A percentile compares a stretch with the other conserved stretches of the same genome.
Evolutionary conservation across 2,329 filamentous ascomycete species (phyloP).

Genomic region (Phialophora macrospora): DNA sequence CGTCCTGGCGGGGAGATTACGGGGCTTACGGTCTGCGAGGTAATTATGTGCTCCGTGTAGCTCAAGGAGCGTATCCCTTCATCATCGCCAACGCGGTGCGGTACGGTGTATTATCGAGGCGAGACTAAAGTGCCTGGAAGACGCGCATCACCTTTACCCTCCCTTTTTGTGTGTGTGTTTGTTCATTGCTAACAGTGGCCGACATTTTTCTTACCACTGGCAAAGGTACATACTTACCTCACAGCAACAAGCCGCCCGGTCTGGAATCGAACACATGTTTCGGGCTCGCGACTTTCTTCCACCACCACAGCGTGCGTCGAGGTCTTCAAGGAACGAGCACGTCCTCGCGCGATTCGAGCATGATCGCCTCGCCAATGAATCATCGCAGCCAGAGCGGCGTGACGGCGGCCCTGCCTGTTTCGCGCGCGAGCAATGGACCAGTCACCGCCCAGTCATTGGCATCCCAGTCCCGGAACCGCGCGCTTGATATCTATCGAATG

Average conservation of each 20-base stretch:
- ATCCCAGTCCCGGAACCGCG: background rate
- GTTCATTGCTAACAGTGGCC: no score
- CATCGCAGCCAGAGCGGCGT: conserved; percentile 1
- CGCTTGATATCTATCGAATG: conserved; percentile 16
- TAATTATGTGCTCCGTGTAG: no score
- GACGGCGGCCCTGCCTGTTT: background rate
- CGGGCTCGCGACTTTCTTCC: conserved; percentile 8
- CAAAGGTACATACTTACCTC: background rate
- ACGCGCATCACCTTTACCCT: no score
- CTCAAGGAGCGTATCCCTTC: no score
- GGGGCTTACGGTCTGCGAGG: no score
- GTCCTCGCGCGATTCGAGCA: background rate
- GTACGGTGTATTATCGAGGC: no score
- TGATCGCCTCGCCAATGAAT: conserved; percentile 5
- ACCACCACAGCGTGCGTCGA: conserved; percentile 4
- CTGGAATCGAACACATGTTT: conserved; percentile 10
- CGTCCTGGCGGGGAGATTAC: no score
- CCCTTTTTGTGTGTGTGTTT: no score
- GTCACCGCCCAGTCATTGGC: background rate
- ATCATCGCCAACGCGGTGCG: no score
- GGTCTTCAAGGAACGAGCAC: conserved; percentile 3
- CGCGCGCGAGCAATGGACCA: conserved; percentile 6
- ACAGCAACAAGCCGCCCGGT: background rate
- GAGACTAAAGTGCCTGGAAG: no score
- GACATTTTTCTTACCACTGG: no score